Percentiles rank a stretch among this genome's conserved stretches.
Conservation (phyloP, 768 basidiomycete species). For the Cubamyces lactineus region DNA sequence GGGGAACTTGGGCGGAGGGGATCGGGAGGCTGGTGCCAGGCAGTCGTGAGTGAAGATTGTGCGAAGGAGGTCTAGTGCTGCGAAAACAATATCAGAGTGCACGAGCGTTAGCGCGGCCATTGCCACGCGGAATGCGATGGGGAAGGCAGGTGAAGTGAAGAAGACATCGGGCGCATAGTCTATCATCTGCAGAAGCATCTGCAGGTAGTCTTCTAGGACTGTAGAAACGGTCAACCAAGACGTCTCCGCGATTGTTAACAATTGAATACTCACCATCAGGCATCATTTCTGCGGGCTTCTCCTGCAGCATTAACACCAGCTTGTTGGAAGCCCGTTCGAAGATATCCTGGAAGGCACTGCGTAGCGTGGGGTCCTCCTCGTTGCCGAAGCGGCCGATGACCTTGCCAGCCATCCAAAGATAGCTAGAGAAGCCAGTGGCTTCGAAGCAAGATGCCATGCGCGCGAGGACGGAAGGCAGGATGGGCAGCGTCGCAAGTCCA, state of each 20-base stretch:
- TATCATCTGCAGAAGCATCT: slow-evolving; percentile 71
- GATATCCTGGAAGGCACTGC: slow-evolving; percentile 57
- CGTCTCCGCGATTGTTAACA: too few relatives aligned
- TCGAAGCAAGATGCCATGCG: slow-evolving; percentile 84
- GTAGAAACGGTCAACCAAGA: neutral
- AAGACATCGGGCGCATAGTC: slow-evolving; percentile 73
- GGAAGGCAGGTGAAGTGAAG: slow-evolving; percentile 78
- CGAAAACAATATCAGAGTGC: slow-evolving; percentile 80
- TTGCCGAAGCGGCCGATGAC: slow-evolving; percentile 76
- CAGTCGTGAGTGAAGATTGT: slow-evolving; percentile 76
- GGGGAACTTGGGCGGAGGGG: slow-evolving; percentile 61
- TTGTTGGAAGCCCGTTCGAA: slow-evolving; percentile 81
- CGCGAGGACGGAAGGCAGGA: slow-evolving; percentile 71
- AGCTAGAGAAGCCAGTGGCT: slow-evolving; percentile 78
- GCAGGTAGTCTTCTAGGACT: slow-evolving; percentile 96
- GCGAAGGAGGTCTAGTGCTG: slow-evolving; percentile 80
- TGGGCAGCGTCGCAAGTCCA: slow-evolving; percentile 60
- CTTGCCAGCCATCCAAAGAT: slow-evolving; percentile 94
- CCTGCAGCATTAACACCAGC: slow-evolving; percentile 65
- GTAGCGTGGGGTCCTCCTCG: slow-evolving; percentile 58
- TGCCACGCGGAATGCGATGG: slow-evolving; percentile 72
- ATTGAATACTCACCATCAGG: slow-evolving; percentile 77
- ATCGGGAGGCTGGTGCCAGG: slow-evolving; percentile 47
- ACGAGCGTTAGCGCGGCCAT: slow-evolving; percentile 83
- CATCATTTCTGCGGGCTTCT: slow-evolving; percentile 69